A percentile compares a stretch with the other conserved stretches of the same genome.
phyloP scores from a whole-genome alignment of 257 asterid genomes.

The Solanum etuberosum region DNA sequence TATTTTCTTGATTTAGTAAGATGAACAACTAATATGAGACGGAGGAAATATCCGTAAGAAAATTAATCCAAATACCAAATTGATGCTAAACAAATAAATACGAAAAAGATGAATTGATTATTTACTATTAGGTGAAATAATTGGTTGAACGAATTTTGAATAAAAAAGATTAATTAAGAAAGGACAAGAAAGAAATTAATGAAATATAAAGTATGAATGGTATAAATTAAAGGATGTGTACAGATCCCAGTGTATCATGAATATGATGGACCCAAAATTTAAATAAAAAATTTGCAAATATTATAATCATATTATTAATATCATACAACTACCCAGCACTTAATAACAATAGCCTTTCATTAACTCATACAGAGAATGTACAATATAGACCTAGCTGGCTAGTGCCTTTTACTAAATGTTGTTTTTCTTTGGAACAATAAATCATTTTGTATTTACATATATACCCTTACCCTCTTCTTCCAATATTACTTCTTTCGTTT shows the following conservation, averaged over 20 bases:
- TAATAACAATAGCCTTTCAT: neutral
- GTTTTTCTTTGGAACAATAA: neutral
- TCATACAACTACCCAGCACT: conserved; percentile 33
- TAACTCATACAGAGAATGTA: conserved; percentile 4
- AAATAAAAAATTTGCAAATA: conserved; percentile 1
- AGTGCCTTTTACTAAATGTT: neutral
- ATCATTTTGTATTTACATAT: neutral
- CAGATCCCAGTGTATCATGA: neutral
- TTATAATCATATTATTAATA: conserved; percentile 15
- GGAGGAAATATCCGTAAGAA: neutral
- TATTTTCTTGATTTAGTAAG: too few species aligned
- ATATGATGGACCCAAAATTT: conserved; percentile 26
- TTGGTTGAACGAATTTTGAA: neutral
- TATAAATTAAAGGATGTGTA: neutral
- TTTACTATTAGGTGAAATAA: neutral
- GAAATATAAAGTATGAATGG: neutral
- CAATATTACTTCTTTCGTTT: neutral
- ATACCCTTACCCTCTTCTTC: neutral
- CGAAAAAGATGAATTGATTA: neutral
- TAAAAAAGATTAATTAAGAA: neutral
- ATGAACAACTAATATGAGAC: too few species aligned
- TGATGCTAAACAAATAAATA: neutral
- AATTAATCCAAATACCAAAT: neutral
- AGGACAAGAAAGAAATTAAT: neutral
- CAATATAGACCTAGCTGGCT: conserved; percentile 1